Evolutionary conservation across 768 basidiomycete species (phyloP), one percentile per base, ranked within the genome.

Genomic region (Suillus lakei): DNA sequence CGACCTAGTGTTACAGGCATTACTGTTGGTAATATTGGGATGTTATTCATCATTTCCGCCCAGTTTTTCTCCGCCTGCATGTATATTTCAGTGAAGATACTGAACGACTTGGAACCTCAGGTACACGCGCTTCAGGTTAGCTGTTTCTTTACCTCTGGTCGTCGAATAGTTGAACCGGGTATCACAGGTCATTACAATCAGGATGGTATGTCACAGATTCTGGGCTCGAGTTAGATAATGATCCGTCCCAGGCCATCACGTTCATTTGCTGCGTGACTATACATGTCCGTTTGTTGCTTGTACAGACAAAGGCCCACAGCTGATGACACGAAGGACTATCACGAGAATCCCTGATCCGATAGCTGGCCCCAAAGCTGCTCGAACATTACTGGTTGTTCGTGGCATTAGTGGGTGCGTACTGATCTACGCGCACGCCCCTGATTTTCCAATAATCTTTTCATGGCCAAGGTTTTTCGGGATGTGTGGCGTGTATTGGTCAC

Each of bases 331-430:
- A 69, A 82, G 78, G 82, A 73, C 67, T 68, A 77, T 74, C 23
- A 77, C 70, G 54, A 77, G 77, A 26, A 78, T 87, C 5, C 81
- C 80, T 4, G 79, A 94, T 70, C 91, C 91, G 0, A 74, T 88
- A 34, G 70, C 88, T 0, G 93, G 92, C 1, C 92, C 92, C 0
- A 86, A 87, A 51, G 90, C 83, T 3, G 85, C 93, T 8, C 82
- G 91, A 39, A 62, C 78, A 6, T 74, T 91, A 7, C 79, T 93
- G 3, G 75, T 83, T 1, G 72, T 82, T 15, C 80, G 92, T 66
- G 91, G 91, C 0, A 76, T 90, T 66, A 76, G 82, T n/a, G 91
- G 91, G 85, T 90, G 64, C 43, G 81, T 71, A 28, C 30, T 34
- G 10, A 55, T 32, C 54, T 55, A 3, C 13, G 4, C 30, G 18